Base-by-base conservation (phyloP, 139 green algal species). In the Pseudopediastrum boryanum region DNA sequence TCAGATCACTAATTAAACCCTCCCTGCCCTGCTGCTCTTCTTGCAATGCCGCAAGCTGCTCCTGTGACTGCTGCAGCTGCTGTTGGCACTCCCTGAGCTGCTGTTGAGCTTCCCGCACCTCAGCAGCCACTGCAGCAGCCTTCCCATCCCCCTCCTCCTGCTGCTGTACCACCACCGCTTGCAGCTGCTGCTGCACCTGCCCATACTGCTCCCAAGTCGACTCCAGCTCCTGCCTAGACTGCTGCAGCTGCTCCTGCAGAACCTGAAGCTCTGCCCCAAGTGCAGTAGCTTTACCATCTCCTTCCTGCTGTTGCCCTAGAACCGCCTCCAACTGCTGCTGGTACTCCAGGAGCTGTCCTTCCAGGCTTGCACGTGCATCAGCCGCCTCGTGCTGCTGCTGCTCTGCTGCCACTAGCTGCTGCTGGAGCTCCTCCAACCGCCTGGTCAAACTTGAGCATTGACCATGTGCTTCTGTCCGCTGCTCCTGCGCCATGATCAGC, bases 111-210 rank as follows among this genome's bases (percentile, higher is more conserved):
- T 76, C 42, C 48, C 50, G 46, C 46, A n/a, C 46, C 46, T 33
- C 61, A 13, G 61, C 64, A 8, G 64, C 35, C 23, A 41, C 64
- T 3, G 12, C 7, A 6, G 64, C 64, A 4, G 7, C 38, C n/a
- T 16, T 41, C 13, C 12, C 35, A 38, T 54, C n/a, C 39, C 10
- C n/a, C 35, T 38, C 35, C 4, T 52, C 64, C 8, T n/a, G 43
- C 25, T 43, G 67, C 43, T 39, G 5, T 44, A 16, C 5, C 42
- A 35, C 19, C 46, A 69, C 23, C 31, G n/a, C 46, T n/a, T 61
- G 6, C 31, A 74, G 33, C 38, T 71, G 25, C 77, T 65, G 38
- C 43, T 71, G 38, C 13, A 77, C 35, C 52, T 61, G 50, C 38
- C 4, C 35, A 39, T 35, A 39, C 38, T 41, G 65, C 36, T 12